Base-by-base conservation (phyloP, 768 basidiomycete genomes). In the Kwoniella dejecticola region DNA sequence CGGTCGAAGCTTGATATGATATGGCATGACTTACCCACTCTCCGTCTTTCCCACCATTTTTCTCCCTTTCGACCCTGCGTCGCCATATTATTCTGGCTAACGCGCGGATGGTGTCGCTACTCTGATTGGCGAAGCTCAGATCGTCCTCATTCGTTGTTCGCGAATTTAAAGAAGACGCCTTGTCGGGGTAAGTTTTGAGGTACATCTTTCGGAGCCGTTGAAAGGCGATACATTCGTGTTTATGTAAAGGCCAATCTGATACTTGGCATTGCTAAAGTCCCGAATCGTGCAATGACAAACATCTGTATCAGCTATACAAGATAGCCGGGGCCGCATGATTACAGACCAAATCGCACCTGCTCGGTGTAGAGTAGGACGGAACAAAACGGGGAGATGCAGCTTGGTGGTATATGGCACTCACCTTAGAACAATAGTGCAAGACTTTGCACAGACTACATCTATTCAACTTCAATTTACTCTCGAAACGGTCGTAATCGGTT, bases 41-140 rank as follows among this genome's bases (percentile, higher is more conserved):
- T 36, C 62, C 52, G 53, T 67, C 50, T 54, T 59, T 65, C 6
- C 58, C 66, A 67, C 83, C 85, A 15, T 80, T 78, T 11, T 76
- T 72, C 1, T 86, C 86, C 2, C 88, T 86, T 36, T 83, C 79
- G 62, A 84, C 85, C 74, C 84, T 83, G 54, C 82, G 83, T 26
- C 70, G 80, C 88, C 88, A 90, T 27, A 91, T 69, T 17, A 94
- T 82, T 41, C 91, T 84, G 0, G 85, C 91, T 13, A 97, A 79
- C 64, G 87, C 88, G 52, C 94, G 80, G 10, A 95, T 82, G 0
- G 88, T 89, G 60, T 95, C 92, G 30, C 83, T 86, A 0, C 92
- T 50, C 26, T 19, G 26, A 30, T 50, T 36, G 79, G 52, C 57
- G 68, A 74, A 7, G 48, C 44, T 46, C n/a, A 57, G 30, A 42